These are phyloP conservation scores for Fusarium lateritium DNA, from an alignment of 2,329 filamentous ascomycete genomes.

Conservation along the genomic window DNA sequence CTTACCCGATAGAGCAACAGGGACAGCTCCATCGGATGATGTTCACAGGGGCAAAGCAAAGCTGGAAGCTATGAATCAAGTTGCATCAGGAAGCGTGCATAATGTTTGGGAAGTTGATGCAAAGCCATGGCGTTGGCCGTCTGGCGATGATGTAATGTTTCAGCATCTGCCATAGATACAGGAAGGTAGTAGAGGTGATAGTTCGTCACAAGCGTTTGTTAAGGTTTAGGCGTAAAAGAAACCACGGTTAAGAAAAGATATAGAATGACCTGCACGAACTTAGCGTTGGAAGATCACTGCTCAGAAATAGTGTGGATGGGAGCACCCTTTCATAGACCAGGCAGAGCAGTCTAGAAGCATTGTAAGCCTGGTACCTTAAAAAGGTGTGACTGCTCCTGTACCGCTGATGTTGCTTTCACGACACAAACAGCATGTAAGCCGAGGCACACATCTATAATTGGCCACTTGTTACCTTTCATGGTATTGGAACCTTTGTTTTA, in stretches of 20 bases:
- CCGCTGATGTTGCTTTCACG: background rate
- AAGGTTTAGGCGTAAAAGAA: background rate
- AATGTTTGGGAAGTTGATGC: background rate
- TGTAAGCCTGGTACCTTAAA: slow-evolving; percentile 3
- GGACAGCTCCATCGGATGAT: background rate
- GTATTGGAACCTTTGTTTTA: slow-evolving; percentile 25
- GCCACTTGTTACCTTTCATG: background rate
- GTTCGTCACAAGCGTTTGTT: background rate
- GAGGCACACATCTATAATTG: background rate
- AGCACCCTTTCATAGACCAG: slow-evolving; percentile 6
- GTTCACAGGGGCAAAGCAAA: background rate
- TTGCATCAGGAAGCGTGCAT: background rate
- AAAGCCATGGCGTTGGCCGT: background rate
- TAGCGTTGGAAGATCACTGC: slow-evolving; percentile 4
- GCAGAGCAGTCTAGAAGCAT: slow-evolving; percentile 21
- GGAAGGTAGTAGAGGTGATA: slow-evolving; percentile 17
- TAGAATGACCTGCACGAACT: slow-evolving; percentile 3
- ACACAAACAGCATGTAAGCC: background rate
- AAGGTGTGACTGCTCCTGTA: background rate
- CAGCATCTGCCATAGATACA: slow-evolving; percentile 5
- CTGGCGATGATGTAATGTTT: background rate
- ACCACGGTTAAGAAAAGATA: background rate
- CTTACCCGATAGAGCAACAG: background rate
- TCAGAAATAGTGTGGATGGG: slow-evolving; percentile 5
- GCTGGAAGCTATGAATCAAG: background rate